phyloP scores from a whole-genome alignment of 2,329 filamentous ascomycete genomes.

The Orbilia blumenaviensis region DNA sequence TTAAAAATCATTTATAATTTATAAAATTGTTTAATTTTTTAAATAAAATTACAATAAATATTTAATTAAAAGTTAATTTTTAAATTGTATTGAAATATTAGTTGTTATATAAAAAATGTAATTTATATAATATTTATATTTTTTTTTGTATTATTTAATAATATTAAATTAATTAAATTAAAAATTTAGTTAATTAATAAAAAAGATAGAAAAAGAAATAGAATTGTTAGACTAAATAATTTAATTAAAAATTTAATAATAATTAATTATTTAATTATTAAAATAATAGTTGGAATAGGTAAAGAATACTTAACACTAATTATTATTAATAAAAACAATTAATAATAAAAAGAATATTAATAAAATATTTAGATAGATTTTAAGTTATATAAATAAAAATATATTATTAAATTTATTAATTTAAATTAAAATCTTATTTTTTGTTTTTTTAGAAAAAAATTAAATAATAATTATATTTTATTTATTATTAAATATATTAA shows the following conservation, averaged over 20 bases:
- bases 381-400: not conserved
- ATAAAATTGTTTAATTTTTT: too few species aligned
- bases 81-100: not conserved
- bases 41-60: too few species aligned
- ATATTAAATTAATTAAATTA: not conserved
- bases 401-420: constrained; percentile 1
- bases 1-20: too few species aligned
- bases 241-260: not conserved
- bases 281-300: too few species aligned
- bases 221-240: not conserved
- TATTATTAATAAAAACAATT: constrained; percentile 3
- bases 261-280: too few species aligned
- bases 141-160: not conserved
- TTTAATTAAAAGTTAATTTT: not conserved
- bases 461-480: not conserved
- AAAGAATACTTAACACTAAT: not conserved
- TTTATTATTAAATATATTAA: constrained; percentile 22
- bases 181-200: not conserved
- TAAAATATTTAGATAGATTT: too few species aligned
- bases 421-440: too few species aligned
- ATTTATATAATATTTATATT: too few species aligned
- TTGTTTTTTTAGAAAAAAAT: constrained; percentile 17
- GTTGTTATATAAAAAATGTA: not conserved
- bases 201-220: not conserved
- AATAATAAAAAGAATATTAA: constrained; percentile 25